Percentiles rank a stretch among this genome's conserved stretches.
phyloP scores from a whole-genome alignment of 2,329 filamentous ascomycete genomes.

The Colletotrichum liaoningense region DNA sequence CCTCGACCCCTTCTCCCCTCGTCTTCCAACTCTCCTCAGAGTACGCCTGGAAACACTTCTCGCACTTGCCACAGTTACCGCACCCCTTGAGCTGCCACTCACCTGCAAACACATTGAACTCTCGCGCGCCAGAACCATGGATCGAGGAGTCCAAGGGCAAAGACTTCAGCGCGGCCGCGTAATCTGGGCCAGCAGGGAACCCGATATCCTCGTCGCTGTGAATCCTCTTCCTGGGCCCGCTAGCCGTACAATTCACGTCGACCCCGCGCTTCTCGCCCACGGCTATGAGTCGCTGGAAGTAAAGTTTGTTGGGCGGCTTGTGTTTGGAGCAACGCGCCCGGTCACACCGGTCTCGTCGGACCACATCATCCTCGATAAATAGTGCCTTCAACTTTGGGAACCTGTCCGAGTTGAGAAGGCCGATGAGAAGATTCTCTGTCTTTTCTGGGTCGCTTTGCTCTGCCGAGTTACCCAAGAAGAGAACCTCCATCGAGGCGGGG shows the following conservation, averaged over 20 bases:
- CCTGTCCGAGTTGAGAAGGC: background rate
- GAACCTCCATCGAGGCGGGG: background rate
- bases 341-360: background rate
- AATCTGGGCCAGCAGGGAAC: background rate
- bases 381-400: background rate
- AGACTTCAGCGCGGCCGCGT: conserved; percentile 4
- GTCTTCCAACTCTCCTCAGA: background rate
- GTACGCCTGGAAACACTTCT: background rate
- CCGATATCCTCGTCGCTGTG: background rate
- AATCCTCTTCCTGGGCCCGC: background rate
- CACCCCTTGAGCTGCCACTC: background rate
- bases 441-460: background rate
- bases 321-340: background rate
- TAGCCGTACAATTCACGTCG: background rate
- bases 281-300: conserved; percentile 1
- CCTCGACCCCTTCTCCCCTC: background rate
- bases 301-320: background rate
- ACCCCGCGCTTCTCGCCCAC: background rate
- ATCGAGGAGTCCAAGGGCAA: background rate
- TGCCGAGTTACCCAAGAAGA: background rate
- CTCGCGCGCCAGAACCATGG: background rate
- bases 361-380: background rate
- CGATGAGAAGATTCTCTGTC: background rate
- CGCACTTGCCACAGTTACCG: conserved; percentile 9
- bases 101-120: background rate